Conservation (phyloP, 2,329 filamentous ascomycete species). For the Blumeriella jaapii region DNA sequence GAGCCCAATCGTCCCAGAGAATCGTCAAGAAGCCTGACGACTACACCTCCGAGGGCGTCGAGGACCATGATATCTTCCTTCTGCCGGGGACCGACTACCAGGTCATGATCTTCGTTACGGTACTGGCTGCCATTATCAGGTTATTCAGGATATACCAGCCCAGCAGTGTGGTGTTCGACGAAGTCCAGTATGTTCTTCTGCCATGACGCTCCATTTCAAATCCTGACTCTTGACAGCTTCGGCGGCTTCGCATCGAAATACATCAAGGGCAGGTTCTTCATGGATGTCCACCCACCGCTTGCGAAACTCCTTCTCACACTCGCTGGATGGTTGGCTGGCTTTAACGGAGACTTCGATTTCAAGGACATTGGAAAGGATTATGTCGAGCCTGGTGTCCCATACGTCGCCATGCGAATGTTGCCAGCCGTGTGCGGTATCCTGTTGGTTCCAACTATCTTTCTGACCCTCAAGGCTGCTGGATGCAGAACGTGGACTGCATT, state of each 20-base stretch:
- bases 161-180: constrained; percentile 93
- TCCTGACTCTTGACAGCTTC: constrained; percentile 48
- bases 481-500: constrained; percentile 78
- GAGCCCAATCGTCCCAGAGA: constrained; percentile 9
- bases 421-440: constrained; percentile 83
- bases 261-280: constrained; percentile 98
- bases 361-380: constrained; percentile 99
- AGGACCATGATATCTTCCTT: constrained; percentile 84
- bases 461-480: constrained; percentile 83
- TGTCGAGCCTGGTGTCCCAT: constrained; percentile 84
- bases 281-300: constrained; percentile 98
- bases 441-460: constrained; percentile 83
- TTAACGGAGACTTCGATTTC: constrained; percentile 94
- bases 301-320: constrained; percentile 95
- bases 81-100: constrained; percentile 78
- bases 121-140: constrained; percentile 68
- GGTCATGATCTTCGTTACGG: constrained; percentile 58
- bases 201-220: too few species aligned
- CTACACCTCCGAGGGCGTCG: constrained; percentile 68
- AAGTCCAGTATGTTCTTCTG: constrained; percentile 79
- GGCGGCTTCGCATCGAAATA: constrained; percentile 98
- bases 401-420: constrained; percentile 93
- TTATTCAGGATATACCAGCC: constrained; percentile 95
- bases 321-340: constrained; percentile 88
- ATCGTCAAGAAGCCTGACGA: constrained; percentile 31